Evolutionary conservation across 169 alveolate species (phyloP).

Genomic region (Cryptosporidium meleagridis): DNA sequence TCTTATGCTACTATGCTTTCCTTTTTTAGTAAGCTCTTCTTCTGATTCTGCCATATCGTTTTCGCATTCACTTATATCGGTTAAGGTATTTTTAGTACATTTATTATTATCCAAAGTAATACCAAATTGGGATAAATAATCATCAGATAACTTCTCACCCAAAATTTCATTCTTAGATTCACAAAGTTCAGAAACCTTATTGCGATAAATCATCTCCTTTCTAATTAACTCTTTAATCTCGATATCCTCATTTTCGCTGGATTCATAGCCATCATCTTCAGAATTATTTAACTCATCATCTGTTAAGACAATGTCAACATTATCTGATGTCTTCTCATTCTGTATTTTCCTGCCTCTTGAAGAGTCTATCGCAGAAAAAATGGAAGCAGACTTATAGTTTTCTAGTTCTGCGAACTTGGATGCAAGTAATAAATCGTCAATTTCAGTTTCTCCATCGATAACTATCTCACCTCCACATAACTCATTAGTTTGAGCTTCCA

Average conservation of each 20-base stretch:
- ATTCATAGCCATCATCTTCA: conserved; percentile 18
- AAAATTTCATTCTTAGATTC: not conserved
- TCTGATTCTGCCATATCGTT: conserved; percentile 3
- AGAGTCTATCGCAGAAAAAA: not conserved
- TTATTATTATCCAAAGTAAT: conserved; percentile 6
- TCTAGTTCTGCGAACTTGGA: conserved; percentile 69
- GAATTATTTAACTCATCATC: conserved; percentile 20
- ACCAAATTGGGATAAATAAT: conserved; percentile 49
- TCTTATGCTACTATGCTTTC: not conserved
- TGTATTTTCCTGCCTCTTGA: not conserved
- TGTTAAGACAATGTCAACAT: conserved; percentile 14
- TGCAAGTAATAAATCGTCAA: conserved; percentile 59
- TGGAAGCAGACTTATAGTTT: conserved; percentile 10
- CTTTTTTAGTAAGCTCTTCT: not conserved
- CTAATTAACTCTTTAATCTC: conserved; percentile 53
- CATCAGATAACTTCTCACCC: conserved; percentile 33
- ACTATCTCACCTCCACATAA: conserved; percentile 13
- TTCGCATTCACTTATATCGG: conserved; percentile 34
- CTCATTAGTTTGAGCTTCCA: not conserved
- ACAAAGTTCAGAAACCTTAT: not conserved
- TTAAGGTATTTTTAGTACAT: not conserved
- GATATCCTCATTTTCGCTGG: conserved; percentile 24
- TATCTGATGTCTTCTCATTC: not conserved
- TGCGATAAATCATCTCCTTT: conserved; percentile 52
- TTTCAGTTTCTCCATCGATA: conserved; percentile 69